Conservation (phyloP, 1,284 basidiomycete species). For the Erythrobasidium hasegawianum region DNA sequence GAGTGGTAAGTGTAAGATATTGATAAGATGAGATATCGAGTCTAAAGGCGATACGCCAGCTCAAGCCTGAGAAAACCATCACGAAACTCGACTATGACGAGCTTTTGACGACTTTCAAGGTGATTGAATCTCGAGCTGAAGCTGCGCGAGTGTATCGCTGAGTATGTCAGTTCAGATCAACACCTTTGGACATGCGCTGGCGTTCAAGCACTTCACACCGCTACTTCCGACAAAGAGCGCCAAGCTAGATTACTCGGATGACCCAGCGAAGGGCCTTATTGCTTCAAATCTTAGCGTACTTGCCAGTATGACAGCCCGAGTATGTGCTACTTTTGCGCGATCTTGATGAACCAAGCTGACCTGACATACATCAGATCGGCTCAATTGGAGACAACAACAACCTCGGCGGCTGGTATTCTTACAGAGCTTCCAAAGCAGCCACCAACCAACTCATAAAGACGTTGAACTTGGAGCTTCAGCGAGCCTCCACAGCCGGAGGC, state of each 20-base stretch:
- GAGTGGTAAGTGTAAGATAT: conserved; percentile 48
- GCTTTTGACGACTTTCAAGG: conserved; percentile 47
- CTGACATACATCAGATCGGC: conserved; percentile 8
- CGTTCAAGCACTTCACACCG: conserved; percentile 55
- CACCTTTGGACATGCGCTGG: conserved; percentile 54
- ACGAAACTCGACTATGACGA: conserved; percentile 48
- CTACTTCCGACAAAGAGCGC: conserved; percentile 51
- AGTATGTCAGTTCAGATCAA: too few species aligned
- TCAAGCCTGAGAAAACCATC: conserved; percentile 55
- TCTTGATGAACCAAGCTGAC: neutral
- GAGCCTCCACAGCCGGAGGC: conserved; percentile 35
- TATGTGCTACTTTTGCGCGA: conserved; percentile 46
- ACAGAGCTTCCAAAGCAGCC: conserved; percentile 47
- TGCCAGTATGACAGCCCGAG: conserved; percentile 53
- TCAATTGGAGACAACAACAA: conserved; percentile 35
- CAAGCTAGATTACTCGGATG: conserved; percentile 40
- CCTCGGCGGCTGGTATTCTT: conserved; percentile 36
- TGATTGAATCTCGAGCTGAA: conserved; percentile 22
- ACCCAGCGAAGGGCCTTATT: conserved; percentile 50
- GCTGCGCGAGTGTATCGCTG: too few species aligned
- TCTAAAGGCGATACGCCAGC: too few species aligned
- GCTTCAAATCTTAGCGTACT: conserved; percentile 48
- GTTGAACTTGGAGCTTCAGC: conserved; percentile 43
- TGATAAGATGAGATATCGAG: neutral
- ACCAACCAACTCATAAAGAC: conserved; percentile 48